Base-by-base conservation (phyloP, 1,284 basidiomycete genomes). In the Melampsora americana region DNA sequence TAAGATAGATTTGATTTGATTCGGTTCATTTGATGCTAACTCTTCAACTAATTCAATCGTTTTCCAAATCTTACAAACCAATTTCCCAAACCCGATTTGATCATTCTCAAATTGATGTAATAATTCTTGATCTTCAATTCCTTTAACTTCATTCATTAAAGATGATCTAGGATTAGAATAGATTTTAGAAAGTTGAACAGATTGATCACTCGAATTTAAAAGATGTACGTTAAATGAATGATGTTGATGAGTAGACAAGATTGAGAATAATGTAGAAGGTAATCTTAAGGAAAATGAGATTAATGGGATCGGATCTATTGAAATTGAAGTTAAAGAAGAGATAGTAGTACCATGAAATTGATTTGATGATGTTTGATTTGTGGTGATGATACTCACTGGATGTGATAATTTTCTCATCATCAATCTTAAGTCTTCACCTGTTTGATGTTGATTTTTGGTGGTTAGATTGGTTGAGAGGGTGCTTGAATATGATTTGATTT, bases 261-360 rank as follows among this genome's bases (percentile, higher is more conserved):
- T 46, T 70, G 18, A 20, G 23, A 92, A 92, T 87, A 95, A 90
- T 9, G 92, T 87, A 0, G 92, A 94, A 2, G 93, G 93, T n/a
- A 93, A 86, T 39, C 92, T 89, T 16, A 95, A 86, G 14, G 92
- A 90, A 83, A 95, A 95, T 0, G 92, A 87, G 78, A 96, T 87
- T 77, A 95, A 87, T 0, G 93, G 92, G 79, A 89, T 85, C 1
- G 93, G 93, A 79, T 92, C 88, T 84, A 96, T 87, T 0, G 93
- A 89, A 79, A 95, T 89, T n/a, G 92, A 93, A 32, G 92, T 89
- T 82, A 95, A 92, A 0, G 93, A 95, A 5, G 93, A 95, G 56
- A 96, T 86, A 0, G 93, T 95, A 56, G 92, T 92, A 78, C 93
- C 93, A 83, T 95, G 93, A 70, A 11, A 18, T 11, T 74, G 39